phyloP scores from a whole-genome alignment of 1,284 basidiomycete genomes.

The Singerocomus inundabilis region DNA sequence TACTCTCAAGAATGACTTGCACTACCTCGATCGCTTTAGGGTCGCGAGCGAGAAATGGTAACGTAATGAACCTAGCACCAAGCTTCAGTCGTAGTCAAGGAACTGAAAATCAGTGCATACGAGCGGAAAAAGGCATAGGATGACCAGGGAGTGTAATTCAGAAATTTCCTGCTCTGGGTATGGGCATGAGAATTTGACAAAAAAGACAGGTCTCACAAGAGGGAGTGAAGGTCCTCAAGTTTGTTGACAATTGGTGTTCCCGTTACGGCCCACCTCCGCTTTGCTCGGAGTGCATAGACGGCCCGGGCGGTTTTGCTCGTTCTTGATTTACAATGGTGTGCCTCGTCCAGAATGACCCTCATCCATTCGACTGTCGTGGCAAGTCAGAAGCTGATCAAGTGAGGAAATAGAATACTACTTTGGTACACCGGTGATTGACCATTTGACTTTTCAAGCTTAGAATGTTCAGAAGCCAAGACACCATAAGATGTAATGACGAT shows the following conservation, averaged over 20 bases:
- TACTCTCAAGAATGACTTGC: conserved; percentile 87
- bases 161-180: conserved; percentile 65
- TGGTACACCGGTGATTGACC: conserved; percentile 68
- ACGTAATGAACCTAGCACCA: conserved; percentile 71
- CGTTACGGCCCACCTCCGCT: conserved; percentile 89
- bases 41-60: conserved; percentile 85
- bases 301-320: conserved; percentile 89
- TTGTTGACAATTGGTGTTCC: conserved; percentile 97
- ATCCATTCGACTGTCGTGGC: conserved; percentile 68
- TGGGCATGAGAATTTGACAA: conserved; percentile 4
- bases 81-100: neutral
- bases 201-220: conserved; percentile 55
- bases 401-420: conserved; percentile 44
- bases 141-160: conserved; percentile 90
- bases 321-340: conserved; percentile 93
- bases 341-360: conserved; percentile 83
- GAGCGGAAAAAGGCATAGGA: conserved; percentile 85
- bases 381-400: conserved; percentile 1
- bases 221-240: conserved; percentile 88
- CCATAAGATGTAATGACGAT: conserved; percentile 92
- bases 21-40: conserved; percentile 91
- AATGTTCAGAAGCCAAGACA: conserved; percentile 80
- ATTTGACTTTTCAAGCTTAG: conserved; percentile 55
- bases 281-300: conserved; percentile 79
- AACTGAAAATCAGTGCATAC: conserved; percentile 40